Evolutionary conservation across 1,139 yeast genomes (phyloP), one percentile per base, ranked within the genome.

Genomic region (Diutina neorugosa): DNA sequence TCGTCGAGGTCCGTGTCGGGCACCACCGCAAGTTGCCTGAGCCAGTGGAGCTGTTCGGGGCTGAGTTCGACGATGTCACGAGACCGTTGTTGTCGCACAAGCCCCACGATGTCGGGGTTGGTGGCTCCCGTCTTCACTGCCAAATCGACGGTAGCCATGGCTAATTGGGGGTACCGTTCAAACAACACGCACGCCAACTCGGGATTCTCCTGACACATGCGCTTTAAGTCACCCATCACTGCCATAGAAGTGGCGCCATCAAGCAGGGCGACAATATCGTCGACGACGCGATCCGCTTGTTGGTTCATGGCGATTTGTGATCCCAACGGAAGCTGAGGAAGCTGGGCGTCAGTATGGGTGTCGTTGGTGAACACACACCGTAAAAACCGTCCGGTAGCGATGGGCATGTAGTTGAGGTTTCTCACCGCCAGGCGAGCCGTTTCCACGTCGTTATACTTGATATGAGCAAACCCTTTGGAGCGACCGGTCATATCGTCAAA

Each of bases 361-460:
- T 77, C 84, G 54, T 71, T 68, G 51, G 90, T 73, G 63, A 83
- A 84, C 23, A 88, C 86, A 60, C 96, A 94, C 59, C 85, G 81
- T 53, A 91, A 68, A 51, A 71, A 63, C 14, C 67, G 73, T 3
- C 21, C 21, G 55, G 81, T 80, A 0, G 96, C 96, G 52, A 91
- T 78, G 34, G 80, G 76, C 68, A 85, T 84, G 59, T 88, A 86
- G 65, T 88, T 87, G 59, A 91, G 71, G 68, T 91, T 93, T 55
- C 98, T 73, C 19, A 90, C 96, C 0, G 98, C 98, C 16, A 94
- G 84, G 1, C 88, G 83, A 1, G 97, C 96, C 0, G 96, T 86
- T 60, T 87, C 96, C 52, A 66, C 65, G 60, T 75, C 91, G 52
- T 77, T 79, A 63, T 86, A 91, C 60, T 86, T 91, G 20, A 91